Base-by-base conservation (phyloP, 2,329 filamentous ascomycete genomes). In the Cryphonectria naterciae region DNA sequence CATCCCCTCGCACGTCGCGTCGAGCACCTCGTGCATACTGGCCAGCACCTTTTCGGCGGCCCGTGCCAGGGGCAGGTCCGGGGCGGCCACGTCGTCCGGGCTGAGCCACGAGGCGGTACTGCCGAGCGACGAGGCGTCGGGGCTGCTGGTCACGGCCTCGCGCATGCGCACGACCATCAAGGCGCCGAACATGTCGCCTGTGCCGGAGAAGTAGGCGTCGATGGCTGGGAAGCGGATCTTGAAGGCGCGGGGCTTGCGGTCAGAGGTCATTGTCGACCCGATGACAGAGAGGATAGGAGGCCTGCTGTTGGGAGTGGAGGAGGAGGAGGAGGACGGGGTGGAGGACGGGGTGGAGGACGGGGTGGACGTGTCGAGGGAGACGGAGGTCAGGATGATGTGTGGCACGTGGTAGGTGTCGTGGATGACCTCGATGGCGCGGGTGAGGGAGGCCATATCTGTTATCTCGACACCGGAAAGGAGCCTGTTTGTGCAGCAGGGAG, bases 101-200 rank as follows among this genome's bases (percentile, higher is more conserved):
- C 91, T 94, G 64, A 92, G 83, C 96, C 96, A 99, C 73, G 89
- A 89, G 7, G 83, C 80, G 2, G 81, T 87, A 10, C 83, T 79
- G 22, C 84, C 80, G 4, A 97, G 81, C 2, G 78, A 15, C 60
- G 35, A 76, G 79, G 25, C 77, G 19, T 19, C 19, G 46, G 46
- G 17, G 69, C 68, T 83, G 3, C 81, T 82, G 67, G 84, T 81
- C 1, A 93, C 92, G 37, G 93, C 94, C 83, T 98, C 93, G 70
- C 95, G 91, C 77, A 99, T 89, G 41, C 95, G 90, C 56, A 93
- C 93, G 1, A 97, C 90, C 78, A 94, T 94, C 62, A 99, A 86
- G 10, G 95, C 95, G 41, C 94, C 95, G 78, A 99, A 98, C 95
- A 99, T 98, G 83, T 99, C 96, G 63, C 96, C 96, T 0, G 97